A percentile compares a stretch with the other conserved stretches of the same genome.
These are phyloP conservation scores for Apiotrichum porosum DNA, from an alignment of 1,284 basidiomycete genomes.

Conservation along the genomic window DNA sequence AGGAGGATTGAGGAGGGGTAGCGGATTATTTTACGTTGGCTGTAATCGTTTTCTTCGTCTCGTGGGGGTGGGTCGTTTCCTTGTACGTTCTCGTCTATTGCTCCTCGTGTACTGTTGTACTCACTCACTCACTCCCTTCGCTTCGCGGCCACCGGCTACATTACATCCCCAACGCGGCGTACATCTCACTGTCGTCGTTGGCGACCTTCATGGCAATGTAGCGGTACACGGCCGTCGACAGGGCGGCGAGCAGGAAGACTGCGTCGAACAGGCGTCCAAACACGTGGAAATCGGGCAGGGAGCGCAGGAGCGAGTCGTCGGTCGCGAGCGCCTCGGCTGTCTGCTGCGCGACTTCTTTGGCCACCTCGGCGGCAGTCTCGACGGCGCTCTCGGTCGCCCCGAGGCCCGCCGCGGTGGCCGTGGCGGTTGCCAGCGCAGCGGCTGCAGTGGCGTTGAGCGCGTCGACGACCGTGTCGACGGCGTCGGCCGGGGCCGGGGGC, in stretches of 20 bases:
- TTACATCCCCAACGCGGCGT: constrained; percentile 1
- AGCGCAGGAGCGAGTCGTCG: constrained; percentile 36
- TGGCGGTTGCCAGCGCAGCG: neutral
- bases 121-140: no score
- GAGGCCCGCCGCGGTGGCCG: neutral
- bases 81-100: no score
- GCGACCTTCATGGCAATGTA: constrained; percentile 40
- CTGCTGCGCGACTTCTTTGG: neutral
- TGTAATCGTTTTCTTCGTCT: no score
- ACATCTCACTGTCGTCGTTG: constrained; percentile 11
- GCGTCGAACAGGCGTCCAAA: constrained; percentile 49
- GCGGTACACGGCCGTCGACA: constrained; percentile 32
- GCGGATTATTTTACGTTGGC: no score
- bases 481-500: constrained; percentile 27
- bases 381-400: neutral
- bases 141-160: no score
- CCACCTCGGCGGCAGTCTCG: neutral
- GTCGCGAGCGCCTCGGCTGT: neutral
- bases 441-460: neutral
- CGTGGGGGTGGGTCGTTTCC: no score
- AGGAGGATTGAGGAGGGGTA: no score
- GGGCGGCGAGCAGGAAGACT: constrained; percentile 43
- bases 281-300: constrained; percentile 46
- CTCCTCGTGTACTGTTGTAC: no score
- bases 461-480: neutral